Conservation (phyloP, 176 grass and related monocot species). For the Typha latifolia region DNA sequence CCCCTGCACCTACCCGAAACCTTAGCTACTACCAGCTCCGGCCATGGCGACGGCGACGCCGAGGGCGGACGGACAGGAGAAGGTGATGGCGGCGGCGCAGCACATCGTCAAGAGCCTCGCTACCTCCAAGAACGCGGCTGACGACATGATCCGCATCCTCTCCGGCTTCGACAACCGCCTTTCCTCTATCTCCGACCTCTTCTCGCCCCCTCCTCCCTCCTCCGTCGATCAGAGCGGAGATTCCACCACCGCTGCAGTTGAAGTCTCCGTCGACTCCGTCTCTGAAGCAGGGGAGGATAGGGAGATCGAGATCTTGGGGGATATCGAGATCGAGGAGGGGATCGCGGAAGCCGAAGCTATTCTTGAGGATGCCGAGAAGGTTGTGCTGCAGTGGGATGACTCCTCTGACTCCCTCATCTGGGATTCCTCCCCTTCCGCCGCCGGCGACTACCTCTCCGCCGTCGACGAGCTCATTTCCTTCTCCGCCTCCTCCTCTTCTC, state of each 20-base stretch:
- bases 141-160: constrained; percentile 96
- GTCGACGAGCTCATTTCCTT: constrained; percentile 32
- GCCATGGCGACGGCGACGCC: constrained; percentile 41
- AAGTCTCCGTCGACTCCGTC: not conserved
- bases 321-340: not conserved
- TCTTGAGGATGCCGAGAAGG: constrained; percentile 10
- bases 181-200: constrained; percentile 49
- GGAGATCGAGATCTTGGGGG: not conserved
- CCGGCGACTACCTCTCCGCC: constrained; percentile 48
- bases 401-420: constrained; percentile 20
- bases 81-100: constrained; percentile 73
- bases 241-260: constrained; percentile 8
- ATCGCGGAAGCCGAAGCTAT: not conserved
- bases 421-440: constrained; percentile 26
- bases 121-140: constrained; percentile 76
- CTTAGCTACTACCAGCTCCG: not conserved
- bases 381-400: constrained; percentile 44
- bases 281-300: constrained; percentile 18
- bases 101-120: constrained; percentile 85
- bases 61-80: constrained; percentile 54
- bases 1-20: too few species aligned
- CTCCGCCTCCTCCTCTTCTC: constrained; percentile 13
- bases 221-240: not conserved
- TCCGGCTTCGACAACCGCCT: constrained; percentile 82
- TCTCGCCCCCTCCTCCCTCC: constrained; percentile 25